A percentile compares a stretch with the other conserved stretches of the same genome.
These are phyloP conservation scores for Diaporthe sp. DNA, from an alignment of 2,329 filamentous ascomycete species.

Conservation along the genomic window DNA sequence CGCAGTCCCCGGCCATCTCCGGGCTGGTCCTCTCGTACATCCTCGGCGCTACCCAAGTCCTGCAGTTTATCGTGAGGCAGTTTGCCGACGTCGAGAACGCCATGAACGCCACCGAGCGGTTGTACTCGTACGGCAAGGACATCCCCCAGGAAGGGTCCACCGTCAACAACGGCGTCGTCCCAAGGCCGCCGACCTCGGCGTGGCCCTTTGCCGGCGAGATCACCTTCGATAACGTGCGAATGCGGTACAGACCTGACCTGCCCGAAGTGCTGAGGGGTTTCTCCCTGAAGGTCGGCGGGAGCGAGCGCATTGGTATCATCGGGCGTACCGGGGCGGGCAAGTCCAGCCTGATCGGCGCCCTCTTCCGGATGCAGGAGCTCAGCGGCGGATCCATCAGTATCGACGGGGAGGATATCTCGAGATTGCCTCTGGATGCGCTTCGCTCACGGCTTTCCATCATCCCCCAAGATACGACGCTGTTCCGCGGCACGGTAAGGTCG, in stretches of 20 bases:
- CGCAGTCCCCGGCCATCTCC: slow-evolving; percentile 73
- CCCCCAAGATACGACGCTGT: slow-evolving; percentile 86
- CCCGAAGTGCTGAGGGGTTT: slow-evolving; percentile 76
- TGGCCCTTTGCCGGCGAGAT: slow-evolving; percentile 80
- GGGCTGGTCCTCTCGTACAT: slow-evolving; percentile 77
- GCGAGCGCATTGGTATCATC: slow-evolving; percentile 64
- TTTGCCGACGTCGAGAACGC: slow-evolving; percentile 78
- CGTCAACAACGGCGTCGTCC: slow-evolving; percentile 63
- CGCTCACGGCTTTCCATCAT: slow-evolving; percentile 85
- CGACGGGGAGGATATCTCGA: slow-evolving; percentile 78
- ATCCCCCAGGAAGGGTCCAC: slow-evolving; percentile 71
- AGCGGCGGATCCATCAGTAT: slow-evolving; percentile 74
- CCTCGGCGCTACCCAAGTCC: slow-evolving; percentile 75
- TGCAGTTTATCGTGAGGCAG: slow-evolving; percentile 77
- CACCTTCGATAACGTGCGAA: slow-evolving; percentile 77
- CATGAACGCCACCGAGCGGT: slow-evolving; percentile 77
- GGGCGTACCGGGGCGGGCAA: slow-evolving; percentile 88
- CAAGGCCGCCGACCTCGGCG: slow-evolving; percentile 60
- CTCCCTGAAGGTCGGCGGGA: slow-evolving; percentile 48
- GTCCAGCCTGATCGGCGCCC: slow-evolving; percentile 84
- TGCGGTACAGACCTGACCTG: slow-evolving; percentile 77
- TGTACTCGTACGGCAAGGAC: slow-evolving; percentile 75
- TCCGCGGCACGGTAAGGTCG: slow-evolving; percentile 63
- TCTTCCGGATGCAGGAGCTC: slow-evolving; percentile 82
- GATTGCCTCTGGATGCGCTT: slow-evolving; percentile 80